These are phyloP conservation scores for Bretziella fagacearum DNA, from an alignment of 2,329 filamentous ascomycete species.

Conservation along the genomic window DNA sequence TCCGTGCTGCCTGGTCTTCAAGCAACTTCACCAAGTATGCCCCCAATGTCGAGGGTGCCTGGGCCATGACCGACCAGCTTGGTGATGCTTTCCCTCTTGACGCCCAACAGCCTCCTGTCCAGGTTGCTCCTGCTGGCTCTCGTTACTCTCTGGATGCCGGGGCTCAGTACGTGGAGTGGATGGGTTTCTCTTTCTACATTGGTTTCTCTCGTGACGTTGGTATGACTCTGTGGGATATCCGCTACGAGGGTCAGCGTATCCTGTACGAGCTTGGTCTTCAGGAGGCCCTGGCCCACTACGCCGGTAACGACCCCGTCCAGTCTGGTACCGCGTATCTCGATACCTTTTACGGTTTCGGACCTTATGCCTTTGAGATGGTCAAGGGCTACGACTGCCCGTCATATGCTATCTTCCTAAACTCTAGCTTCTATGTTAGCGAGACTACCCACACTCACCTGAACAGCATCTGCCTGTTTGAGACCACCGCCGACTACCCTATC, in stretches of 20 bases:
- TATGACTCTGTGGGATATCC: slow-evolving; percentile 31
- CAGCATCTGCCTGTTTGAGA: slow-evolving; percentile 26
- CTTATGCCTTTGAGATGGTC: slow-evolving; percentile 23
- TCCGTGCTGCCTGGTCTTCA: slow-evolving; percentile 24
- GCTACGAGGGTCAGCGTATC: slow-evolving; percentile 32
- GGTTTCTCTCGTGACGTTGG: slow-evolving; percentile 28
- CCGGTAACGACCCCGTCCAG: slow-evolving; percentile 29
- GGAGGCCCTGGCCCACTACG: slow-evolving; percentile 36
- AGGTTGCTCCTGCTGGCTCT: slow-evolving; percentile 25
- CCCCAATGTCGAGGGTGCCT: slow-evolving; percentile 22
- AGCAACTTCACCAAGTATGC: slow-evolving; percentile 23
- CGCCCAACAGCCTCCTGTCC: slow-evolving; percentile 22
- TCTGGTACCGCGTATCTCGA: slow-evolving; percentile 29
- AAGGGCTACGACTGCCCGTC: slow-evolving; percentile 28
- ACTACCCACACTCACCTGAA: slow-evolving; percentile 20
- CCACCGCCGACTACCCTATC: slow-evolving; percentile 22
- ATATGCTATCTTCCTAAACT: slow-evolving; percentile 23
- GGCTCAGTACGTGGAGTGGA: slow-evolving; percentile 32
- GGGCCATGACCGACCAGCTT: slow-evolving; percentile 23
- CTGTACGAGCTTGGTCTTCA: slow-evolving; percentile 36
- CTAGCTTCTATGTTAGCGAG: slow-evolving; percentile 21
- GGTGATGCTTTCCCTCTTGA: slow-evolving; percentile 22
- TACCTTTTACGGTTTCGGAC: slow-evolving; percentile 24
- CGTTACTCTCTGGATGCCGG: slow-evolving; percentile 28
- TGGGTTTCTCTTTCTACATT: slow-evolving; percentile 37